Conservation (phyloP, 1,284 basidiomycete species). For the Fomitopsis palustris region DNA sequence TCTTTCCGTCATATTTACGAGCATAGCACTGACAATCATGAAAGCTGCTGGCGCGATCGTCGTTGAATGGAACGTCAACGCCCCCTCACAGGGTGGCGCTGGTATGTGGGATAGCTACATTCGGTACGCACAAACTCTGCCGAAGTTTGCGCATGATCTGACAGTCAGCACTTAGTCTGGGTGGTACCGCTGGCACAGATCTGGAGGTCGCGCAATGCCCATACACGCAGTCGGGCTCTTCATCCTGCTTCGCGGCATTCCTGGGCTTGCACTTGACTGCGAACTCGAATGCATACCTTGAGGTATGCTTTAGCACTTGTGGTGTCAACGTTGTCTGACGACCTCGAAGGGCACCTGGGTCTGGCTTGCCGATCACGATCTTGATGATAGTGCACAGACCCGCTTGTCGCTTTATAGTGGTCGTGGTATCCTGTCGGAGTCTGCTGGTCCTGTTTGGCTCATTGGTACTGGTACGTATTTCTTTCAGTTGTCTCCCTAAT, state of each 20-base stretch:
- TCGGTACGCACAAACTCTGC: conserved; percentile 7
- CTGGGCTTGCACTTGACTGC: conserved; percentile 60
- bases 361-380: conserved; percentile 79
- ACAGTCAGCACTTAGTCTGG: conserved; percentile 11
- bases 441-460: conserved; percentile 70
- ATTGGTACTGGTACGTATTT: conserved; percentile 56
- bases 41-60: conserved; percentile 65
- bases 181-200: conserved; percentile 46
- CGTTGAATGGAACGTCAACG: conserved; percentile 69
- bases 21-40: conserved; percentile 1
- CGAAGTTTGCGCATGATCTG: neutral
- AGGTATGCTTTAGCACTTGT: conserved; percentile 32
- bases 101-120: conserved; percentile 79
- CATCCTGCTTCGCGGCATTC: conserved; percentile 56
- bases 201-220: conserved; percentile 45
- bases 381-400: conserved; percentile 40
- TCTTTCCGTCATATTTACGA: neutral
- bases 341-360: conserved; percentile 47
- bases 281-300: conserved; percentile 53
- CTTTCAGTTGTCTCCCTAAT: neutral
- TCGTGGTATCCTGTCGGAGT: conserved; percentile 77
- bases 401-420: conserved; percentile 68
- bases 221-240: conserved; percentile 31
- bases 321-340: neutral
- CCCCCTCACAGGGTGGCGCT: conserved; percentile 53